Evolutionary conservation across 2,329 filamentous ascomycete genomes (phyloP), one percentile per base, ranked within the genome.

Genomic region (Aureobasidium namibiae): DNA sequence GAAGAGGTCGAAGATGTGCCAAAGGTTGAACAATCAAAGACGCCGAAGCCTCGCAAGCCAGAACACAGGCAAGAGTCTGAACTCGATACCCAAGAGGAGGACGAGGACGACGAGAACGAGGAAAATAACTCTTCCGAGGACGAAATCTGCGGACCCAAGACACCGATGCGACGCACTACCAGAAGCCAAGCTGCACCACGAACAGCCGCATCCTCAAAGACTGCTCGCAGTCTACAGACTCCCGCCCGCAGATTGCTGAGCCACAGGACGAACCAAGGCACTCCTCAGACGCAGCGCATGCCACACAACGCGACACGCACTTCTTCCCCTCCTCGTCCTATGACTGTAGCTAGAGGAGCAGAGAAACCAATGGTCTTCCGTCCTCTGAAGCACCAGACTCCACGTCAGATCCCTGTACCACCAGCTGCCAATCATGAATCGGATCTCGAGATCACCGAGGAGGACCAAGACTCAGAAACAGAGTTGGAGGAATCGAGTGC

Each of bases 121-220:
- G 45, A 42, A 1, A 14, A 50, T 1, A 10, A 9, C 4, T 59
- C 44, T 23, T 63, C 62, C n/a, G 62, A 63, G 9, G 62, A 63
- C 39, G 62, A 63, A 26, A 38, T 63, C 13, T 63, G 62, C 31
- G 62, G 62, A 2, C 62, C 62, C 24, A 63, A 63, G 53, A 63
- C 62, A 34, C 60, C 62, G 9, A 58, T 63, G 46, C 45, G 53
- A 7, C 58, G 52, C 29, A 33, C 57, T 23, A 49, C 49, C 24
- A 44, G 29, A 24, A 56, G 52, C 14, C 52, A 42, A n/a, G 29
- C 26, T 24, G 39, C 52, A 13, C 29, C 52, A 24, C 53, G 42
- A 34, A 31, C 44, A 16, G 31, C 13, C 16, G 8, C 46, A 4
- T 38, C 31, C 1, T 44, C 57, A 8, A 26, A 39, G n/a, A 53